These are phyloP conservation scores for Peziza echinospora DNA, from an alignment of 495 filamentous ascomycete genomes.

Conservation along the genomic window DNA sequence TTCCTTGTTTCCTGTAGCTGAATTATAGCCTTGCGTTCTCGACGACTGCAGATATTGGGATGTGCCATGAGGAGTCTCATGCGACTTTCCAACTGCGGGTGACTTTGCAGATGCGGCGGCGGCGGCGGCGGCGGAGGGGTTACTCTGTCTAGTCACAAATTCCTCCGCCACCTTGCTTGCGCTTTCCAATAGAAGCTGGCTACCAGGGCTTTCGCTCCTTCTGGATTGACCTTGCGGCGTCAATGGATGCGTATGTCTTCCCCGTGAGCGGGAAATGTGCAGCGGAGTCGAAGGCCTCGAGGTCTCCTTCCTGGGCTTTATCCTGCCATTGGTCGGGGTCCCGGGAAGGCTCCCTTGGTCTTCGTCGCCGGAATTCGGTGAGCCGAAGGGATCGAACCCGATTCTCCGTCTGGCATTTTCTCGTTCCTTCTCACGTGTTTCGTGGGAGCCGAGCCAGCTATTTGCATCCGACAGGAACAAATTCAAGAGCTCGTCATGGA, in stretches of 20 bases:
- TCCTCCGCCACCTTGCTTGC: not conserved
- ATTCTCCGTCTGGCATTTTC: conserved; percentile 51
- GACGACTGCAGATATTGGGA: too few relatives aligned
- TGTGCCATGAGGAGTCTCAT: too few relatives aligned
- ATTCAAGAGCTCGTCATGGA: conserved; percentile 81
- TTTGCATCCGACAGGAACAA: conserved; percentile 77
- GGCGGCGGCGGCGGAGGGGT: not conserved
- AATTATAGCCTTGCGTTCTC: too few relatives aligned
- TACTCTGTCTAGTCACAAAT: not conserved
- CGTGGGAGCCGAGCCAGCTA: conserved; percentile 42
- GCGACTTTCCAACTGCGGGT: too few relatives aligned
- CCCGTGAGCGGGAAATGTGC: too few relatives aligned
- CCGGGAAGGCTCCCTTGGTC: not conserved
- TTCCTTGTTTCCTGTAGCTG: too few relatives aligned
- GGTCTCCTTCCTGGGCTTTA: not conserved
- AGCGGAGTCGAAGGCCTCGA: not conserved
- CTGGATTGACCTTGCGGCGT: not conserved
- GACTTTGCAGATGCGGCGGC: too few relatives aligned
- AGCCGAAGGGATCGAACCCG: conserved; percentile 61
- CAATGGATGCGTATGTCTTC: not conserved
- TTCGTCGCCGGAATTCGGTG: not conserved
- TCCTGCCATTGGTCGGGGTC: not conserved
- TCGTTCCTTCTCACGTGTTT: conserved; percentile 47
- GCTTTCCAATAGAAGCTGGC: not conserved
- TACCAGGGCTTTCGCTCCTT: not conserved